phyloP scores from a whole-genome alignment of 768 basidiomycete species.

The Calocybe gangraenosa region DNA sequence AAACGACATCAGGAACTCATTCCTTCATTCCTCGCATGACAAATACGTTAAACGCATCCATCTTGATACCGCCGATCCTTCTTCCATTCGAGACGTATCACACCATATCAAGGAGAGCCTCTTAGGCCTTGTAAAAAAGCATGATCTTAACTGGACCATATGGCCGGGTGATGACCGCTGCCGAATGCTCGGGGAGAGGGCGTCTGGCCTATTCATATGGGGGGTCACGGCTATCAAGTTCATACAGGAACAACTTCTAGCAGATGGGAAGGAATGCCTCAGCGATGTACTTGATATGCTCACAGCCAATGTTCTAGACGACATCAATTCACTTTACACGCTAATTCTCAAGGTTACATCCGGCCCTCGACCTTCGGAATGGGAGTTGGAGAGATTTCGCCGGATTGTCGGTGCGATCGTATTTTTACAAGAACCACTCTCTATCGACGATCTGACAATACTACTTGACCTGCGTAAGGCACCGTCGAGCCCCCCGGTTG shows the following conservation, averaged over 20 bases:
- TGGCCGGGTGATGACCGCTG: not conserved
- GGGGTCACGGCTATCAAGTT: too few species aligned
- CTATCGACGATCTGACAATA: not conserved
- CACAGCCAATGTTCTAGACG: conserved; percentile 5
- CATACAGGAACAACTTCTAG: too few species aligned
- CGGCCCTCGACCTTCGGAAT: not conserved
- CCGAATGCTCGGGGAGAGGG: not conserved
- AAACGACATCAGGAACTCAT: conserved; percentile 9
- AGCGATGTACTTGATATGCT: conserved; percentile 8
- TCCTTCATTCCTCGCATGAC: not conserved
- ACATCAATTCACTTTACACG: not conserved
- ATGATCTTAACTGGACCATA: conserved; percentile 2
- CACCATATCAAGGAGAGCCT: conserved; percentile 3
- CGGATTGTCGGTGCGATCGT: not conserved
- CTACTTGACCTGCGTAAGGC: conserved; percentile 6
- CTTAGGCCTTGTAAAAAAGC: conserved; percentile 2
- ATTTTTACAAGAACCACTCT: not conserved
- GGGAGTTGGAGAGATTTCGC: conserved; percentile 15
- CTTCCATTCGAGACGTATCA: conserved; percentile 9
- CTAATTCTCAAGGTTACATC: not conserved
- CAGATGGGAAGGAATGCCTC: conserved; percentile 8
- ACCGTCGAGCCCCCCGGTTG: not conserved
- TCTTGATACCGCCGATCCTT: not conserved
- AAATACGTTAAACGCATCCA: too few species aligned
- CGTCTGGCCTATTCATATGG: conserved; percentile 2